Evolutionary conservation across 495 filamentous ascomycete species (phyloP).

Genomic region (Cercophora samala): DNA sequence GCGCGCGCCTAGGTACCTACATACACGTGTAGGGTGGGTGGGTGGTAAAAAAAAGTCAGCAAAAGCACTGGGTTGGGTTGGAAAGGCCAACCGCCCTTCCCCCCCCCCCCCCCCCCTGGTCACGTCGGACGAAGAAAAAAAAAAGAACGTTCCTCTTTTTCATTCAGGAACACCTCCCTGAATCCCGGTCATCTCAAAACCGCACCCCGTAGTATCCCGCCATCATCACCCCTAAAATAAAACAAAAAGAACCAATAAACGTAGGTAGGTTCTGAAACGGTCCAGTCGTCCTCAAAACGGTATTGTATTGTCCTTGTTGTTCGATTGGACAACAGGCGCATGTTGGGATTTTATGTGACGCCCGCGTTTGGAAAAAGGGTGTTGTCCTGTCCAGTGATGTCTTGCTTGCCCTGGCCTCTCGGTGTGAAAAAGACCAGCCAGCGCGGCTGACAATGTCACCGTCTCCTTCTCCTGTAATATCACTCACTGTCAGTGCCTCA

Average conservation of each 20-base stretch:
- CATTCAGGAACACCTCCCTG: background rate
- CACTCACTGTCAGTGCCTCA: background rate
- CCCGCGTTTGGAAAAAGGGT: too few relatives aligned
- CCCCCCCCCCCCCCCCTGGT: background rate
- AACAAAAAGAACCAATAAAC: background rate
- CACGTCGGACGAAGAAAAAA: background rate
- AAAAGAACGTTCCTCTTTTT: background rate
- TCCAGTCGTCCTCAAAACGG: background rate
- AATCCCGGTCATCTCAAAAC: background rate
- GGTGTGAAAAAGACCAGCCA: background rate
- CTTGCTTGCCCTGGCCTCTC: too few relatives aligned
- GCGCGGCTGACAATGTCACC: background rate
- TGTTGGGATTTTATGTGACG: too few relatives aligned
- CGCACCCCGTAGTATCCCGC: too few relatives aligned
- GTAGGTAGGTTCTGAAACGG: background rate
- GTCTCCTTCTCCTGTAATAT: background rate
- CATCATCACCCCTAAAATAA: too few relatives aligned
- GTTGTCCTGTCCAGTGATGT: too few relatives aligned
- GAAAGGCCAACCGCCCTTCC: too few relatives aligned
- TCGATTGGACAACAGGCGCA: background rate
- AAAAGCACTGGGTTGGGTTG: background rate
- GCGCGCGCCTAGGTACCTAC: background rate
- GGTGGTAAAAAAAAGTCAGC: too few relatives aligned
- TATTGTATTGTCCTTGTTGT: background rate
- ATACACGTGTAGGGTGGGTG: too few relatives aligned